Evolutionary conservation across 2,329 filamentous ascomycete genomes (phyloP).

Genomic region (Pseudogymnoascus sp.): DNA sequence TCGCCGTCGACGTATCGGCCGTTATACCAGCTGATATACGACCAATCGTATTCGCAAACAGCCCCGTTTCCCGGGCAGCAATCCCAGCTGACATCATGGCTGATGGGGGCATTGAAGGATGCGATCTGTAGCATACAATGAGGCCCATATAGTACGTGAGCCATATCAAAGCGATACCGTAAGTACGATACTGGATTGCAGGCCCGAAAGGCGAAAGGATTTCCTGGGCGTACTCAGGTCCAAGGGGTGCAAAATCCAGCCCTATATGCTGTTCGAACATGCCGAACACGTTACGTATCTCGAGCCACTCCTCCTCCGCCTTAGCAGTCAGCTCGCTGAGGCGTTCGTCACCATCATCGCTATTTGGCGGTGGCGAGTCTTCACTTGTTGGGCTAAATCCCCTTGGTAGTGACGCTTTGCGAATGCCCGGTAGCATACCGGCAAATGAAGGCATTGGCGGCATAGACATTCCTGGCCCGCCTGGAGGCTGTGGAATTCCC

Average conservation of each 20-base stretch:
- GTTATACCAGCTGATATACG: conserved; percentile 69
- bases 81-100: conserved; percentile 81
- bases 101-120: conserved; percentile 85
- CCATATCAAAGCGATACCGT: conserved; percentile 83
- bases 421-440: conserved; percentile 26
- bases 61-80: conserved; percentile 63
- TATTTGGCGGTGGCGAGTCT: conserved; percentile 18
- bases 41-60: conserved; percentile 67
- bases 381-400: conserved; percentile 20
- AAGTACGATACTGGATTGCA: conserved; percentile 74
- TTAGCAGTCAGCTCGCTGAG: conserved; percentile 20
- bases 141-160: conserved; percentile 78
- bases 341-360: conserved; percentile 20
- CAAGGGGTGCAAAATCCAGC: conserved; percentile 68
- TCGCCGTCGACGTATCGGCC: conserved; percentile 35
- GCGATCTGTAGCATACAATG: conserved; percentile 73
- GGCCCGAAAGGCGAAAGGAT: conserved; percentile 73
- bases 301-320: conserved; percentile 60
- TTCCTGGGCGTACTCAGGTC: conserved; percentile 55
- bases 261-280: conserved; percentile 60
- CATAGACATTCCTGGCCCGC: conserved; percentile 11
- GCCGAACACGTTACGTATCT: conserved; percentile 64
- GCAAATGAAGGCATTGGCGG: conserved; percentile 23
- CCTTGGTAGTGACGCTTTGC: conserved; percentile 24
- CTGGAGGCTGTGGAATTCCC: background rate